These are phyloP conservation scores for Fremontodendron californicum DNA, from an alignment of 345 rosid species.

Conservation along the genomic window DNA sequence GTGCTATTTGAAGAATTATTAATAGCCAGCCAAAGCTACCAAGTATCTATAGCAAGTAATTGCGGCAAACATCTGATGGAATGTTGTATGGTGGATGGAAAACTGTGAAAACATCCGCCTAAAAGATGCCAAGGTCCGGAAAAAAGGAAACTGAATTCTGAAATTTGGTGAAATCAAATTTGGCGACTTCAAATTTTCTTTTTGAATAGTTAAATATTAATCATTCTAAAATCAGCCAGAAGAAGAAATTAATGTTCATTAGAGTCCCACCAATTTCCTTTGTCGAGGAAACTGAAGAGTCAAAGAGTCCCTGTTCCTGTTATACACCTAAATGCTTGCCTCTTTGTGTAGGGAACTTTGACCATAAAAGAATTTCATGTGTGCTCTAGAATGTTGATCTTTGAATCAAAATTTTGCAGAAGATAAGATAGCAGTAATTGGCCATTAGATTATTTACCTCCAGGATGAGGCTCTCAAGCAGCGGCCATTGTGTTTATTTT, in stretches of 20 bases:
- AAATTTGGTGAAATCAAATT: slow-evolving; percentile 2
- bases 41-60: background rate
- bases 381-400: background rate
- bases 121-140: background rate
- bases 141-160: background rate
- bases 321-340: background rate
- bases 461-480: slow-evolving; percentile 3
- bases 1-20: background rate
- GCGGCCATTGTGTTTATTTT: slow-evolving; percentile 16
- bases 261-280: background rate
- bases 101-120: background rate
- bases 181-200: background rate
- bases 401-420: slow-evolving; percentile 21
- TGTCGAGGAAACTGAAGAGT: background rate
- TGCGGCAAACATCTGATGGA: background rate
- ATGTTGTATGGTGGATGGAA: background rate
- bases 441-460: slow-evolving; percentile 16
- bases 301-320: background rate
- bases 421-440: background rate
- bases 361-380: background rate
- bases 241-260: background rate
- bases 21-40: background rate
- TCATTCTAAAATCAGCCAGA: background rate
- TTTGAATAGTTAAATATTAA: background rate
- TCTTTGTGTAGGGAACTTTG: background rate